These are phyloP conservation scores for Leishmania braziliensis DNA, from an alignment of 208 protist species.

Conservation along the genomic window DNA sequence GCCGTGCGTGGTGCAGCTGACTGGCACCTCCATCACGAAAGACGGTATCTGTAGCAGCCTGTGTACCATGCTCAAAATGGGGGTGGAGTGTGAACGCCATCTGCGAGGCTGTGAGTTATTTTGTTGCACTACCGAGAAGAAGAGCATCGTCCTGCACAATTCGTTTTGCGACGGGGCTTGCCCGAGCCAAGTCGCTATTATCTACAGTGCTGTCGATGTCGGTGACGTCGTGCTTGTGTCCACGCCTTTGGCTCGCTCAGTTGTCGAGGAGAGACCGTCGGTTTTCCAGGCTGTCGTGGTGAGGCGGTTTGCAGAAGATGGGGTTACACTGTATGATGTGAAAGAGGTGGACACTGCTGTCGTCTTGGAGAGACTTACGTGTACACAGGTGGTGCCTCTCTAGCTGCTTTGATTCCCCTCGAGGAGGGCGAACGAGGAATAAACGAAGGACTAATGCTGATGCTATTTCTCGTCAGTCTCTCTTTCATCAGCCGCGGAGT, in stretches of 20 bases:
- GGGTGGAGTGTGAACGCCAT: constrained; percentile 31
- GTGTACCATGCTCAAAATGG: constrained; percentile 30
- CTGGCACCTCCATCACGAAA: constrained; percentile 8
- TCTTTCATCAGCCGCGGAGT: neutral
- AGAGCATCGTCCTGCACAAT: constrained; percentile 21
- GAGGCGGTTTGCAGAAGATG: constrained; percentile 31
- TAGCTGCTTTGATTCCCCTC: constrained; percentile 16
- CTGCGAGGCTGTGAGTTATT: constrained; percentile 42
- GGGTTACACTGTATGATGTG: constrained; percentile 47
- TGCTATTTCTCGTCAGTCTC: neutral
- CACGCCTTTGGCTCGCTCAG: constrained; percentile 8
- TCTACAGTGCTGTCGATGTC: constrained; percentile 41
- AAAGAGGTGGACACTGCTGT: constrained; percentile 34
- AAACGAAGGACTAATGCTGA: neutral
- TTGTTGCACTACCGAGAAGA: constrained; percentile 18
- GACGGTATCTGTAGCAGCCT: constrained; percentile 30
- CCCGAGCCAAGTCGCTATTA: constrained; percentile 38
- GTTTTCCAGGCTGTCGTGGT: constrained; percentile 44
- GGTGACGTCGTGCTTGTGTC: constrained; percentile 55
- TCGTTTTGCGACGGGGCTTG: constrained; percentile 10
- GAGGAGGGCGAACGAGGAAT: neutral
- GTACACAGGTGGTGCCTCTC: constrained; percentile 53
- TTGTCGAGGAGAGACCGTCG: constrained; percentile 5
- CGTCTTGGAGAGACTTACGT: constrained; percentile 39
- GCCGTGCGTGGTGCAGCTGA: constrained; percentile 38